Conservation (phyloP, 441 rosid species). For the Pelargonium citronellum region DNA sequence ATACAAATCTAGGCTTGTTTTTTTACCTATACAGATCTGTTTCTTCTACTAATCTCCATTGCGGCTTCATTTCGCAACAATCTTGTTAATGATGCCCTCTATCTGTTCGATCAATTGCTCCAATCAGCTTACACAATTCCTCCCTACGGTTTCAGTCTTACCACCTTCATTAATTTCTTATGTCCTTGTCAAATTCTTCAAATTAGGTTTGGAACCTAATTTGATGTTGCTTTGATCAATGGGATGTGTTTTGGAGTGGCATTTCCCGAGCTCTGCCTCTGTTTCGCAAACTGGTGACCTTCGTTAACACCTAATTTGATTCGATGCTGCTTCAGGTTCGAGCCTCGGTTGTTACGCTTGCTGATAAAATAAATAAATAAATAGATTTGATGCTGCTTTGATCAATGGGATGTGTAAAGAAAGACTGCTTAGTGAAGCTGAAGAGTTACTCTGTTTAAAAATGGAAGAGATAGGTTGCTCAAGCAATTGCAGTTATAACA, state of each 20-base stretch:
- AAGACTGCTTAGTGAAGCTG: conserved; percentile 12
- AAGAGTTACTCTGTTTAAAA: conserved; percentile 13
- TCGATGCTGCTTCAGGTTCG: too few species aligned
- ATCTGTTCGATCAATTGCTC: not conserved
- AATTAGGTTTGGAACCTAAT: not conserved
- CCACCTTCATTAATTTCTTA: not conserved
- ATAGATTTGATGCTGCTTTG: too few species aligned
- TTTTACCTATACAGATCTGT: too few species aligned
- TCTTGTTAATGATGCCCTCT: not conserved
- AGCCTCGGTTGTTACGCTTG: too few species aligned
- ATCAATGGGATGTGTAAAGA: not conserved
- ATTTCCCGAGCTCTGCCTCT: not conserved
- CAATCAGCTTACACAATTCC: not conserved
- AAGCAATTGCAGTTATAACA: not conserved
- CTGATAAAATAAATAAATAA: too few species aligned
- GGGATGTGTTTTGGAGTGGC: not conserved
- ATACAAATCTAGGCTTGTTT: too few species aligned
- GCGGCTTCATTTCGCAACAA: too few species aligned
- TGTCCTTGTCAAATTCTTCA: not conserved
- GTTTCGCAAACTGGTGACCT: too few species aligned
- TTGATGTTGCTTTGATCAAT: not conserved
- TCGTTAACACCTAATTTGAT: too few species aligned
- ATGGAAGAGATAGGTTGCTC: conserved; percentile 20
- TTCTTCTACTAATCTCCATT: too few species aligned
- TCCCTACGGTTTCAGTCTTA: not conserved